Percentiles rank a stretch among this genome's conserved stretches.
phyloP scores from a whole-genome alignment of 305 asterid genomes.

The Stenogyne calaminthoides region DNA sequence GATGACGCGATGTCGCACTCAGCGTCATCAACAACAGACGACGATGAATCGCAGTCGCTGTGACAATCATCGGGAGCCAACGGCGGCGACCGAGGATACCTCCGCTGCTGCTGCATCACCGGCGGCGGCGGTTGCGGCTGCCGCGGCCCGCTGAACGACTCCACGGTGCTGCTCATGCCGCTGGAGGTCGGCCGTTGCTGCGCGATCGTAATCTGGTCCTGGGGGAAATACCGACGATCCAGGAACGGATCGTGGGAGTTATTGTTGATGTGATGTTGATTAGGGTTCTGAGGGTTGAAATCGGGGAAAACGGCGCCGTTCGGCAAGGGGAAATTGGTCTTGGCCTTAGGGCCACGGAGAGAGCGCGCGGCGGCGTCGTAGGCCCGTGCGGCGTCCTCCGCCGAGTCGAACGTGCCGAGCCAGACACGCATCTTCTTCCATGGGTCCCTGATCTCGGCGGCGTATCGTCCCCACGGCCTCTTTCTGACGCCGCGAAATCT shows the following conservation, averaged over 20 bases:
- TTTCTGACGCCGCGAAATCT: conserved; percentile 56
- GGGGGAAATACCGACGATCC: conserved; percentile 39
- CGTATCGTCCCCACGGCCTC: conserved; percentile 65
- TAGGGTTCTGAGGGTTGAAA: conserved; percentile 39
- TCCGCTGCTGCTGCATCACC: conserved; percentile 29
- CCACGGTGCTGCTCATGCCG: conserved; percentile 60
- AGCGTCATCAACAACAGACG: conserved; percentile 59
- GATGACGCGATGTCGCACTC: conserved; percentile 52
- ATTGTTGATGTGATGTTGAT: conserved; percentile 31
- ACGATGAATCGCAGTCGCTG: conserved; percentile 69
- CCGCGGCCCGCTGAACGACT: conserved; percentile 57
- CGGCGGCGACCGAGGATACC: conserved; percentile 54
- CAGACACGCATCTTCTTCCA: conserved; percentile 58
- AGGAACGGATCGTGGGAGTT: conserved; percentile 33
- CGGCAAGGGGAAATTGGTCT: conserved; percentile 44
- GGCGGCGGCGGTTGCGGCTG: conserved; percentile 33
- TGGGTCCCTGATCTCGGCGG: conserved; percentile 72
- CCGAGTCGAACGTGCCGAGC: conserved; percentile 68
- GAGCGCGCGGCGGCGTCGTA: conserved; percentile 61
- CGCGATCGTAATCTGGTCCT: conserved; percentile 36
- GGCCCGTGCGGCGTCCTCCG: conserved; percentile 67
- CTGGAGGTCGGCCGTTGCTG: conserved; percentile 54
- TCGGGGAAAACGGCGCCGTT: conserved; percentile 35
- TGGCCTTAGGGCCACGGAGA: conserved; percentile 56
- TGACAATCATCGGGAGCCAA: conserved; percentile 53